Evolutionary conservation across 106 monocot genomes (phyloP).

Genomic region (Dactylorhiza incarnata): DNA sequence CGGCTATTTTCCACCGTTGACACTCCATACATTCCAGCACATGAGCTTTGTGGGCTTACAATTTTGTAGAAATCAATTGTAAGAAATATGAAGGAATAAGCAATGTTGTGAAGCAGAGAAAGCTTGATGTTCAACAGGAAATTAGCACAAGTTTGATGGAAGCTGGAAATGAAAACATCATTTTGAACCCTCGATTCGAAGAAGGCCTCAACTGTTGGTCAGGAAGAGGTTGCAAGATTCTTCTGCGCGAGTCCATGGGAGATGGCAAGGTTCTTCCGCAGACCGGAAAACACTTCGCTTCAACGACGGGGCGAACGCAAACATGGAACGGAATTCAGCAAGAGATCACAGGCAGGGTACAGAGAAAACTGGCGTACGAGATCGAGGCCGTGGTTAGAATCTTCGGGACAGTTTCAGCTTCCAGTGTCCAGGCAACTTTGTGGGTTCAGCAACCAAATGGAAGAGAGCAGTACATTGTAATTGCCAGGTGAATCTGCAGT

Average conservation of each 20-base stretch:
- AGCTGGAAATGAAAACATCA: conserved; percentile 51
- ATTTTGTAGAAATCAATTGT: too few relatives aligned
- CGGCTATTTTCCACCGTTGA: too few relatives aligned
- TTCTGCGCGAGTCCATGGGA: conserved; percentile 39
- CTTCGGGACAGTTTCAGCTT: conserved; percentile 23
- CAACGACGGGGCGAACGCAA: conserved; percentile 45
- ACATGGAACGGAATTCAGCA: conserved; percentile 80
- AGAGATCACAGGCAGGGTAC: conserved; percentile 66
- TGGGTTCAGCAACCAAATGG: conserved; percentile 64
- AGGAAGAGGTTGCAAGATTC: conserved; percentile 68
- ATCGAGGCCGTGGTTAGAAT: conserved; percentile 50
- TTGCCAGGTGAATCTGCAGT: conserved; percentile 41
- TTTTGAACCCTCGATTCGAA: conserved; percentile 60
- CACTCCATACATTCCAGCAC: too few relatives aligned
- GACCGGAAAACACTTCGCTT: conserved; percentile 49
- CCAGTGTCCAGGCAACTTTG: conserved; percentile 46
- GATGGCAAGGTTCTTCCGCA: conserved; percentile 50
- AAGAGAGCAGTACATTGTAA: conserved; percentile 63
- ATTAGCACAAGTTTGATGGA: too few relatives aligned
- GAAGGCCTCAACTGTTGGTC: conserved; percentile 72
- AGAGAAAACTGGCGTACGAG: conserved; percentile 70
- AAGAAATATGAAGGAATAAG: too few relatives aligned
- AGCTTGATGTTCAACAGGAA: too few relatives aligned
- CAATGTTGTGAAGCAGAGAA: too few relatives aligned
- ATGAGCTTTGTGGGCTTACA: too few relatives aligned